These are phyloP conservation scores for Plantago ovata DNA, from an alignment of 257 asterid genomes.

Conservation along the genomic window DNA sequence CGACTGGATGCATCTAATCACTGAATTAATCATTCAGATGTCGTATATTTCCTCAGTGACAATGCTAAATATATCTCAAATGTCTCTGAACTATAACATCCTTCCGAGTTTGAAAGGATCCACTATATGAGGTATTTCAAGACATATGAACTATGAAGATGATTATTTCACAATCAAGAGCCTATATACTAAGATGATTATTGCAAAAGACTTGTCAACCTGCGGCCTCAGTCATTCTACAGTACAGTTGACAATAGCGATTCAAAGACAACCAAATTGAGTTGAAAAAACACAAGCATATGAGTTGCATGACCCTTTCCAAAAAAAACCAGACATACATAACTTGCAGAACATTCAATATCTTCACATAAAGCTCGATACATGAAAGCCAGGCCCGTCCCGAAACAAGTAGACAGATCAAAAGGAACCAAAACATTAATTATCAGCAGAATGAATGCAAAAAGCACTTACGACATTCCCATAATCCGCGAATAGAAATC, in stretches of 20 bases:
- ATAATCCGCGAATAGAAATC: constrained; percentile 83
- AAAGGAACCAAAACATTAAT: not conserved
- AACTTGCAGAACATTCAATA: too few relatives aligned
- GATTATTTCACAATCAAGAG: not conserved
- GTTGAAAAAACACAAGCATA: not conserved
- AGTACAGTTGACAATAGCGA: not conserved
- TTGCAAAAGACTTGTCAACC: not conserved
- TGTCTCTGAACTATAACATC: not conserved
- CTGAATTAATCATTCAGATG: not conserved
- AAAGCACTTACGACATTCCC: constrained; percentile 92
- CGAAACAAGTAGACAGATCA: not conserved
- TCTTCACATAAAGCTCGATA: not conserved
- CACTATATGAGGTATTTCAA: not conserved
- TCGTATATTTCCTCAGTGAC: not conserved
- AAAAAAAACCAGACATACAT: not conserved
- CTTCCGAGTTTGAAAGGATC: too few relatives aligned
- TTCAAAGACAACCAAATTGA: not conserved
- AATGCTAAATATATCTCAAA: not conserved
- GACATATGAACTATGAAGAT: constrained; percentile 4
- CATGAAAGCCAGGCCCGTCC: not conserved
- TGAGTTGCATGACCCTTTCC: constrained; percentile 3
- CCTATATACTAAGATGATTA: too few relatives aligned
- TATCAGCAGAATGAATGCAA: constrained; percentile 3
- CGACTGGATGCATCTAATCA: not conserved
- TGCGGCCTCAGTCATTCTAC: not conserved